Evolutionary conservation across 139 green algal genomes (phyloP).

Genomic region (Dunaliella primolecta): DNA sequence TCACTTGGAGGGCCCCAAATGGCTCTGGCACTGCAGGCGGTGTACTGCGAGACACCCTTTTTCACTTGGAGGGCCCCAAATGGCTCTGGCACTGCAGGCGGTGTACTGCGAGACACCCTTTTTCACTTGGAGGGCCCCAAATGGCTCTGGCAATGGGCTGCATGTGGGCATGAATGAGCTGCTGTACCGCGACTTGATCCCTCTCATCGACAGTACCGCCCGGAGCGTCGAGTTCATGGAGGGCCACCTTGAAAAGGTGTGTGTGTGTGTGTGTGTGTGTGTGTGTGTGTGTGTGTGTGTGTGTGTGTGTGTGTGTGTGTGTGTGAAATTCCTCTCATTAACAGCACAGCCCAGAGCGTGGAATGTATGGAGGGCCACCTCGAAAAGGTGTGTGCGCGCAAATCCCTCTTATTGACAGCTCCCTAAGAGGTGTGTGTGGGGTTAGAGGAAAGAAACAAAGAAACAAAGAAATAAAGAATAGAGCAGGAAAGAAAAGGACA

Average conservation of each 20-base stretch:
- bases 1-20: too few relatives aligned
- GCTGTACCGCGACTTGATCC: conserved; percentile 42
- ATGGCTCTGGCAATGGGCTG: conserved; percentile 27
- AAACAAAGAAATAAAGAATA: too few relatives aligned
- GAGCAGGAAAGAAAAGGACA: too few relatives aligned
- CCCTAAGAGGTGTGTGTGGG: too few relatives aligned
- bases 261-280: background rate
- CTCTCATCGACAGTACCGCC: conserved; percentile 35
- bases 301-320: conserved; percentile 12
- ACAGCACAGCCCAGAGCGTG: conserved; percentile 26
- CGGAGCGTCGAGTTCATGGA: conserved; percentile 35
- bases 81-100: background rate
- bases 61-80: background rate
- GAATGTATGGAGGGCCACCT: conserved; percentile 40
- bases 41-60: conserved; percentile 31
- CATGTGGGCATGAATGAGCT: conserved; percentile 38
- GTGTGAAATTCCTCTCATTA: conserved; percentile 23
- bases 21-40: background rate
- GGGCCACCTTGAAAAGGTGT: conserved; percentile 27
- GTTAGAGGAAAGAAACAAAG: too few relatives aligned
- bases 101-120: conserved; percentile 28
- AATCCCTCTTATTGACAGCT: too few relatives aligned
- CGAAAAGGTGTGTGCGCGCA: conserved; percentile 14
- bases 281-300: background rate
- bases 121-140: conserved; percentile 46